phyloP scores from a whole-genome alignment of 2,329 filamentous ascomycete species.

The Rugonectria rugulosa region DNA sequence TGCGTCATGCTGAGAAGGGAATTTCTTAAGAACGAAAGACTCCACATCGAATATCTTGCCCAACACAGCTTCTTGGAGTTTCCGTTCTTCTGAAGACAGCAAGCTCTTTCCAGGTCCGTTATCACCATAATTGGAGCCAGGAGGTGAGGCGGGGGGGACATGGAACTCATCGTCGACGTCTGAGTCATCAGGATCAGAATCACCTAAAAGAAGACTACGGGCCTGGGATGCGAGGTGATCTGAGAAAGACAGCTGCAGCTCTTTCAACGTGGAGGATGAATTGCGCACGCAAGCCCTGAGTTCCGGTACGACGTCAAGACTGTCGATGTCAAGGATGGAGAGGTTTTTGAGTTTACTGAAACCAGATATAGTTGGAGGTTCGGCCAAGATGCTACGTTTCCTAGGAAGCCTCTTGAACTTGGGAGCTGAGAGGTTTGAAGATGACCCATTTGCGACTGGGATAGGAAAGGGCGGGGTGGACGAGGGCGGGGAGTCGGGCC shows the following conservation, averaged over 20 bases:
- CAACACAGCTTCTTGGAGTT: conserved; percentile 61
- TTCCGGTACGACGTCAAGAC: conserved; percentile 62
- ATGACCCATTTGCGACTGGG: conserved; percentile 32
- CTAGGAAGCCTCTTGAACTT: conserved; percentile 47
- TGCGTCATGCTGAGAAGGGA: conserved; percentile 38
- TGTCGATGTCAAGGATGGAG: conserved; percentile 67
- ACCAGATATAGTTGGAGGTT: conserved; percentile 62
- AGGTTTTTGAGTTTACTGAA: conserved; percentile 64
- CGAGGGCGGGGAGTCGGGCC: conserved; percentile 37
- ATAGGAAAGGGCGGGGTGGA: conserved; percentile 29
- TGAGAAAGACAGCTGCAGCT: conserved; percentile 67
- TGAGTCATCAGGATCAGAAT: conserved; percentile 56
- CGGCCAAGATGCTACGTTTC: conserved; percentile 45
- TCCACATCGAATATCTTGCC: conserved; percentile 62
- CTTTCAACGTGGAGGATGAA: conserved; percentile 61
- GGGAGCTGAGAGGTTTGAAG: conserved; percentile 43
- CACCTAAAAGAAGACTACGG: conserved; percentile 43
- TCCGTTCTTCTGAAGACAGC: conserved; percentile 61
- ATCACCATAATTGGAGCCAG: conserved; percentile 44
- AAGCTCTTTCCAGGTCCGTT: conserved; percentile 54
- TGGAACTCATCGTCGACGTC: conserved; percentile 65
- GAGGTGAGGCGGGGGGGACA: conserved; percentile 47
- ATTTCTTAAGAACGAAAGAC: conserved; percentile 47
- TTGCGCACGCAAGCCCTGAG: conserved; percentile 63
- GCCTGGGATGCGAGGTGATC: conserved; percentile 55